These are phyloP conservation scores for Aspergillus novoparasiticus DNA, from an alignment of 2,329 filamentous ascomycete species.

Conservation along the genomic window DNA sequence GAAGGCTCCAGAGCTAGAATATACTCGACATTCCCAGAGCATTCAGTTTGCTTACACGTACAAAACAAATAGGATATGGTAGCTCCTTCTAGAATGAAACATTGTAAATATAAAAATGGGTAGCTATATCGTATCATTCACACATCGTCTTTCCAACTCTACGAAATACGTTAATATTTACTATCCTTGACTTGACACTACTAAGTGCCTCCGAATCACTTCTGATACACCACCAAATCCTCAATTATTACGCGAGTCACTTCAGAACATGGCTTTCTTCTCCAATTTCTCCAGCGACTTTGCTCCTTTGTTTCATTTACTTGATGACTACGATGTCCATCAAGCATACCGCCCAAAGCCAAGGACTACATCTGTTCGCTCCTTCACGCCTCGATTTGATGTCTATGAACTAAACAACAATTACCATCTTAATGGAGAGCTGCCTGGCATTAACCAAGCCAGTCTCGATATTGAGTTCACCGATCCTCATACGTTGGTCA, in stretches of 20 bases:
- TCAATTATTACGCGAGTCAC: neutral
- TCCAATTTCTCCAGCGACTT: conserved; percentile 40
- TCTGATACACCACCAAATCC: neutral
- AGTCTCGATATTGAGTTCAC: conserved; percentile 51
- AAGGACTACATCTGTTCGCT: conserved; percentile 23
- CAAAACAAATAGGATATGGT: conserved; percentile 6
- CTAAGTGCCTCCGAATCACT: neutral
- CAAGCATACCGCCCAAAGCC: conserved; percentile 25
- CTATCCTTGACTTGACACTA: neutral
- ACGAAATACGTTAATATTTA: neutral
- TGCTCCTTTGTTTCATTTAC: conserved; percentile 45
- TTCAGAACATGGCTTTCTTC: conserved; percentile 42
- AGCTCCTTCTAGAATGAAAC: conserved; percentile 20
- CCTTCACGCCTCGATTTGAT: conserved; percentile 47
- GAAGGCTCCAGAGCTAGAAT: neutral
- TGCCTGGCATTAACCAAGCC: conserved; percentile 47
- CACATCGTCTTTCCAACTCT: neutral
- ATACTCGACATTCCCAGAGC: conserved; percentile 9
- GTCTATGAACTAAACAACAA: conserved; percentile 44
- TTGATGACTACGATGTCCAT: conserved; percentile 45
- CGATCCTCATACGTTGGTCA: conserved; percentile 47
- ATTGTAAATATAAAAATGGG: conserved; percentile 19
- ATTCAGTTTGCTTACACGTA: conserved; percentile 8
- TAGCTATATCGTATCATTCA: neutral
- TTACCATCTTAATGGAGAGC: conserved; percentile 50